Conservation (phyloP, 2,329 filamentous ascomycete species). For the Acephala macrosclerotiorum region DNA sequence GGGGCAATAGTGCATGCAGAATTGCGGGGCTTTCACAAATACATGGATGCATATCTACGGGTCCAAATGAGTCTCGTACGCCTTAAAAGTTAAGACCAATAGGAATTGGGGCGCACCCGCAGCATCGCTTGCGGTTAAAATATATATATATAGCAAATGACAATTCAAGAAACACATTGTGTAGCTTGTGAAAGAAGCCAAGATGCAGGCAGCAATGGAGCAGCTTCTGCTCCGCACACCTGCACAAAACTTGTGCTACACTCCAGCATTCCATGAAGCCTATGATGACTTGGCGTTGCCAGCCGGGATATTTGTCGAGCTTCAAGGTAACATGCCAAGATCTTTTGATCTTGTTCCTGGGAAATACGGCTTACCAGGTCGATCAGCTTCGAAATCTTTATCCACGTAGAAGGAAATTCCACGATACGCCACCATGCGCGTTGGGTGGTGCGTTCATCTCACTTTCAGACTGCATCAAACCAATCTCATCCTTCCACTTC, state of each 20-base stretch:
- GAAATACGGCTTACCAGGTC: neutral
- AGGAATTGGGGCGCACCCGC: neutral
- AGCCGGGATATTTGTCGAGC: neutral
- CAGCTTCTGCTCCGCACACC: neutral
- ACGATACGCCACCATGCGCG: neutral
- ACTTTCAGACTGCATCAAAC: too few species aligned
- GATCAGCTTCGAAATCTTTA: neutral
- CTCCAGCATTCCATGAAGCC: neutral
- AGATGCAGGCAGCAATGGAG: neutral
- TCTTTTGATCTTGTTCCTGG: neutral
- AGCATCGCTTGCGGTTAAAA: constrained; percentile 1
- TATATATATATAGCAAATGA: neutral
- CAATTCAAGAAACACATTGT: neutral
- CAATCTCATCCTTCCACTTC: neutral
- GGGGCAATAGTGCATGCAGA: constrained; percentile 9
- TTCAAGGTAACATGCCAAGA: neutral
- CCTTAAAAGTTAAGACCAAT: neutral
- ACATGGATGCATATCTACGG: neutral
- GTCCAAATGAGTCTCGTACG: neutral
- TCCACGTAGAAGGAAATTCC: neutral
- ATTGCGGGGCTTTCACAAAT: neutral
- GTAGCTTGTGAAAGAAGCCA: neutral
- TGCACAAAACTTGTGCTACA: neutral
- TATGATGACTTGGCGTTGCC: neutral
- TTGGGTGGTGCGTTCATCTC: neutral